Evolutionary conservation across 352 stramenopile genomes (phyloP), one percentile per base, ranked within the genome.

Genomic region (Globisporangium cederbergense): DNA sequence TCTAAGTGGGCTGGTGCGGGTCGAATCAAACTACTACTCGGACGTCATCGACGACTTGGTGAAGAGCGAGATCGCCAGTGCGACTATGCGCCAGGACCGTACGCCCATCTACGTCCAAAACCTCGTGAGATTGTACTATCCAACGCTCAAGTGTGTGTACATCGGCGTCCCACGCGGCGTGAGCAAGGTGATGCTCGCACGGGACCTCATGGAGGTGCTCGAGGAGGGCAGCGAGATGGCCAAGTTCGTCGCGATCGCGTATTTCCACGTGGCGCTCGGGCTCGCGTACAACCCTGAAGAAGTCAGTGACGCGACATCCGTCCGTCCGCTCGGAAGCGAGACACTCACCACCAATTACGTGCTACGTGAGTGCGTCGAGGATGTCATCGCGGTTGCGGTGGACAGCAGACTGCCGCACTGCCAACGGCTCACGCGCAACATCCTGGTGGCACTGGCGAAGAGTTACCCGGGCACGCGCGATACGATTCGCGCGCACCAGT

Each of bases 181-280:
- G 20, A 54, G 28, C 20, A 54, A 32, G 47, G 47, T 54, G 22
- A 54, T 54, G 47, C 47, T 54, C 10, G 47, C 28, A n/a, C 47
- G 47, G 25, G 47, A 54, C 47, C 47, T 54, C 47, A 54, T 54
- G 47, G 22, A 54, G 10, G 47, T 54, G 11, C 22, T 54, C 20
- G 13, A 54, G 20, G 47, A 54, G 7, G 47, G 22, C 8, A 54
- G n/a, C 22, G 22, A 28, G 20, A 54, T 54, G 47, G 47, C 11
- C 20, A 54, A 54, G 47, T 32, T 36, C 3, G 22, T 30, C 22
- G 22, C 22, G 9, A 18, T 54, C 22, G 47, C 22, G 11, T 54
- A 34, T 18, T 54, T 54, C 47, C 47, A 54, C 47, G 28, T n/a
- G 18, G 47, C 47, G 47, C 22, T 54, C 2, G 20, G 28, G 11